These are phyloP conservation scores for Boletus insuetus DNA, from an alignment of 768 basidiomycete genomes.

Conservation along the genomic window DNA sequence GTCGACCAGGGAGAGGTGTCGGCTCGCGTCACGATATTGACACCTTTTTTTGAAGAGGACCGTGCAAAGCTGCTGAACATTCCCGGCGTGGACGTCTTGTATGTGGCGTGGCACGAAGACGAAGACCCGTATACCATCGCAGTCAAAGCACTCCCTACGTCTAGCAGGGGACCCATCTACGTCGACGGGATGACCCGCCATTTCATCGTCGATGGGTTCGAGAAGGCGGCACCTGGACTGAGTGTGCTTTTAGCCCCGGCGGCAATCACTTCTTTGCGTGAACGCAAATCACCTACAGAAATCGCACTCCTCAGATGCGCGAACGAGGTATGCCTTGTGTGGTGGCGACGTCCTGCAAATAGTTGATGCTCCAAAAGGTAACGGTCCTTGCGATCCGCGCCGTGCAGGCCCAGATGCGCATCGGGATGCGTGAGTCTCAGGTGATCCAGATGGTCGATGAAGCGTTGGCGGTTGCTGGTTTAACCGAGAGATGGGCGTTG, in stretches of 20 bases:
- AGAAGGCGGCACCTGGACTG: conserved; percentile 39
- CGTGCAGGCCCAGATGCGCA: conserved; percentile 54
- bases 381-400: conserved; percentile 72
- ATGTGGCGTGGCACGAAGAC: conserved; percentile 65
- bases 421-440: conserved; percentile 77
- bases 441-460: conserved; percentile 54
- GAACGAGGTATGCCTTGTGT: conserved; percentile 57
- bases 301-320: conserved; percentile 70
- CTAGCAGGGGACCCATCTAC: conserved; percentile 41
- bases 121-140: conserved; percentile 62
- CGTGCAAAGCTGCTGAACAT: conserved; percentile 62
- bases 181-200: conserved; percentile 60
- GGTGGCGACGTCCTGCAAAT: background rate
- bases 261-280: conserved; percentile 59
- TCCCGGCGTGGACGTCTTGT: conserved; percentile 45
- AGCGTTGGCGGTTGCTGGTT: conserved; percentile 57
- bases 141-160: conserved; percentile 25
- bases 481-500: conserved; percentile 56
- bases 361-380: conserved; percentile 45
- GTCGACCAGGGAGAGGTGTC: conserved; percentile 25
- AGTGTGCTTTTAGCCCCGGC: conserved; percentile 49
- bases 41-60: conserved; percentile 73
- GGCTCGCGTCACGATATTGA: conserved; percentile 58
- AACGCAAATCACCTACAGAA: conserved; percentile 73
- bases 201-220: conserved; percentile 65